Evolutionary conservation across 2,329 filamentous ascomycete species (phyloP).

Genomic region (Orbilia brochopaga): DNA sequence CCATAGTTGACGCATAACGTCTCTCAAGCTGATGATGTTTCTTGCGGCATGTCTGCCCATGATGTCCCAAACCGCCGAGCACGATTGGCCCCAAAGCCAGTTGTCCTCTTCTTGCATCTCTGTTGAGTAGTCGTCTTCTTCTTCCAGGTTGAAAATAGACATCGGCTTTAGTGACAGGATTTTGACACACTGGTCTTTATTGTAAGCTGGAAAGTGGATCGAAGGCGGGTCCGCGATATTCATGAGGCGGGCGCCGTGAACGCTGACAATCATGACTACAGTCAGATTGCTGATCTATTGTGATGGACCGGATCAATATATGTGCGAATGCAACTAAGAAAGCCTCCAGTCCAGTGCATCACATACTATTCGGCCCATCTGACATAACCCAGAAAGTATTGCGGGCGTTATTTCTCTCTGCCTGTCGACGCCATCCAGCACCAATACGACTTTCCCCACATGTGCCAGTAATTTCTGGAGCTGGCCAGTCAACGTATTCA

Average conservation of each 20-base stretch:
- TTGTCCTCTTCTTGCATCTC: conserved; percentile 63
- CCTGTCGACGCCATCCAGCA: conserved; percentile 85
- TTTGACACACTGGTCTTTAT: conserved; percentile 75
- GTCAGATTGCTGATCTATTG: conserved; percentile 77
- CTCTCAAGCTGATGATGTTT: conserved; percentile 74
- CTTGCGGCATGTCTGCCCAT: conserved; percentile 79
- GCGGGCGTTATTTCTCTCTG: conserved; percentile 81
- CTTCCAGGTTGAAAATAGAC: conserved; percentile 37
- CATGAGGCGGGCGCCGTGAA: conserved; percentile 72
- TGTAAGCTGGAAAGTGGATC: conserved; percentile 83
- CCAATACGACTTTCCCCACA: conserved; percentile 60
- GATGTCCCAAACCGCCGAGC: conserved; percentile 83
- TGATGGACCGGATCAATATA: neutral
- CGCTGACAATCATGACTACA: conserved; percentile 76
- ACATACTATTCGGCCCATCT: conserved; percentile 79
- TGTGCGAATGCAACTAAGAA: neutral
- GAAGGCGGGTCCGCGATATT: conserved; percentile 74
- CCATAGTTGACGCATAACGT: conserved; percentile 78
- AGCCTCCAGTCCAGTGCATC: neutral
- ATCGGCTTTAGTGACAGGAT: conserved; percentile 70
- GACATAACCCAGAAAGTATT: conserved; percentile 77
- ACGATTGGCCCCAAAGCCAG: conserved; percentile 77
- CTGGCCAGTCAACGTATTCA: conserved; percentile 77
- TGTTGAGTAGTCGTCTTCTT: conserved; percentile 57
- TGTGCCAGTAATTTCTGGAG: conserved; percentile 69